Base-by-base conservation (phyloP, 164 flowering plant species). In the grape (Vitis vinifera) region DNA sequence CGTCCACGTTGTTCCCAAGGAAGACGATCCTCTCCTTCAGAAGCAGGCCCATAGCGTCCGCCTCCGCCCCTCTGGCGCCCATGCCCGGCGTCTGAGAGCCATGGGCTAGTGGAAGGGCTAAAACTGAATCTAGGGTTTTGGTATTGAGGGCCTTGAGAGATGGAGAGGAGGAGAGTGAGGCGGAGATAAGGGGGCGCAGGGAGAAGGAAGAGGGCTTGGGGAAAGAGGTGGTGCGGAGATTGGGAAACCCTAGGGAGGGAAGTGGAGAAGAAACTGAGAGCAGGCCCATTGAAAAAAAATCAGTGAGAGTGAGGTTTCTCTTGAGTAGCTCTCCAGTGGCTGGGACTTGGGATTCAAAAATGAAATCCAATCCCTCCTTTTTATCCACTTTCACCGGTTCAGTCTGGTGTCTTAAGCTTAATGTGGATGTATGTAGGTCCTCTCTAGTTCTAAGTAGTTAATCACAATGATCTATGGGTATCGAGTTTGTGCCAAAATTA, bases 21-120 rank as follows among this genome's bases (percentile, higher is more conserved):
- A 92, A 92, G 69, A 92, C 90, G 12, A 94, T 91, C 76, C 97
- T 81, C 75, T 94, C 97, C 73, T 70, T 85, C 73, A 94, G 75
- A 67, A 94, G 72, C 63, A 91, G 66, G 12, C 93, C 97, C 95
- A 92, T 86, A 61, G 81, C 87, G 62, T 94, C 97, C 0, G 84
- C 59, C 50, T 86, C 96, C 0, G 89, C 89, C 12, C 86, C 90
- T 59, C 89, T 78, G 71, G 59, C 66, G 53, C 88, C 86, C 8
- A 84, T 74, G 9, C 76, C 77, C 10, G 84, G 93, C 15, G 84
- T 58, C 81, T 87, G 93, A 8, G 91, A 74, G 14, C 86, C 75
- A 4, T 78, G 53, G 2, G 59, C 64, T 23, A 70, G 23, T 13
- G 12, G 51, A 27, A 53, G 23, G 7, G 44, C 44, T 37, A 37